Conservation (phyloP, 1,284 basidiomycete genomes). For the Chalciporus piperatoides region DNA sequence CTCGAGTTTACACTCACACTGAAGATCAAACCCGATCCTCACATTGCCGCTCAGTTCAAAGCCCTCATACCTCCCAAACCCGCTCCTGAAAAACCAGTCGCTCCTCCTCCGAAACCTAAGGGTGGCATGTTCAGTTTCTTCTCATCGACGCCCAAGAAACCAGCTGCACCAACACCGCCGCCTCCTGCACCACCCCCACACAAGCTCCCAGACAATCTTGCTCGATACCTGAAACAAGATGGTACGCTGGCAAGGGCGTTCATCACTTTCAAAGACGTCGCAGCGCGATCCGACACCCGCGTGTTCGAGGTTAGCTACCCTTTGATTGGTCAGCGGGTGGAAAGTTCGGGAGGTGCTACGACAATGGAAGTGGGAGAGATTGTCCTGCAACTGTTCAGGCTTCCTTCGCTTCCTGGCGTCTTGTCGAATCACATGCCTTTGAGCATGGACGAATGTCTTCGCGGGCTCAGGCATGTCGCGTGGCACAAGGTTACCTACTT, state of each 20-base stretch:
- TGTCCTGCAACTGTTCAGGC: constrained; percentile 82
- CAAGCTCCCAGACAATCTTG: constrained; percentile 64
- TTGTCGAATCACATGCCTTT: constrained; percentile 77
- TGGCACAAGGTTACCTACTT: constrained; percentile 93
- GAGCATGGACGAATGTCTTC: constrained; percentile 87
- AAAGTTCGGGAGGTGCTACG: constrained; percentile 52
- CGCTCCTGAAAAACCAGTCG: constrained; percentile 37
- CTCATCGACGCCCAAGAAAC: constrained; percentile 72
- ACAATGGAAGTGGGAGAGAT: constrained; percentile 74
- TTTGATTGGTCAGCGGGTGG: constrained; percentile 71
- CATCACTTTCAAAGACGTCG: constrained; percentile 83
- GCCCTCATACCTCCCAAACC: constrained; percentile 52
- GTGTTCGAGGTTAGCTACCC: constrained; percentile 84
- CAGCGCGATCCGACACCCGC: constrained; percentile 73
- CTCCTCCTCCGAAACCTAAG: constrained; percentile 46
- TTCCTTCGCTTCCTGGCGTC: constrained; percentile 86
- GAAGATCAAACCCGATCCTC: constrained; percentile 79
- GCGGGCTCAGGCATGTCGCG: constrained; percentile 82
- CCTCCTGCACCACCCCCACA: constrained; percentile 37
- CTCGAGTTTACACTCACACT: constrained; percentile 87
- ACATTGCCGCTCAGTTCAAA: constrained; percentile 73
- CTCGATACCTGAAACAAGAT: constrained; percentile 78
- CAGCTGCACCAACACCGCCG: constrained; percentile 39
- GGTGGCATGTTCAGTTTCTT: constrained; percentile 75
- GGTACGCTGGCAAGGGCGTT: constrained; percentile 79